Percentiles rank a stretch among this genome's conserved stretches.
Evolutionary conservation across 2,329 filamentous ascomycete species (phyloP).

Genomic region (Phoma herbarum): DNA sequence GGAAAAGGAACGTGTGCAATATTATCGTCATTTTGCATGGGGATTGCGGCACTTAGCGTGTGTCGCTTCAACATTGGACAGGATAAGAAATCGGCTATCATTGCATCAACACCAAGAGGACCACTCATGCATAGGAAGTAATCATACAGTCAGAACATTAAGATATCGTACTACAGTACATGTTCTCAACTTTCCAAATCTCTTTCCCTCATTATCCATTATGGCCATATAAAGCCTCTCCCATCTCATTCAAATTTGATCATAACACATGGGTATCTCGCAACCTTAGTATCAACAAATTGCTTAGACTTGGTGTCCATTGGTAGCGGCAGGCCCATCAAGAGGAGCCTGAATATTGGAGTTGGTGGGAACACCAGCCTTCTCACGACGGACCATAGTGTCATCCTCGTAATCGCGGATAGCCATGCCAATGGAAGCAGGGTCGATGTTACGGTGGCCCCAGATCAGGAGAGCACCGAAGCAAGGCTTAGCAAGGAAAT

Average conservation of each 20-base stretch:
- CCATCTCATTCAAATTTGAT: not conserved
- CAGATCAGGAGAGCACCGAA: conserved; percentile 69
- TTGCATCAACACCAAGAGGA: not conserved
- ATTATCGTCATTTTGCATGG: not conserved
- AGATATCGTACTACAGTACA: not conserved
- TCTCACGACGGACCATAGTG: conserved; percentile 20
- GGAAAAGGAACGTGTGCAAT: not conserved
- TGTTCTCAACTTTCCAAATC: not conserved
- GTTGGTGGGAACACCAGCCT: not conserved
- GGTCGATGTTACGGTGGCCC: conserved; percentile 70
- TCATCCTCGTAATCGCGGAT: conserved; percentile 60
- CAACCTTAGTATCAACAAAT: not conserved
- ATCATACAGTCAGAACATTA: not conserved
- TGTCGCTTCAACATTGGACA: no score
- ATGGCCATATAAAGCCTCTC: not conserved
- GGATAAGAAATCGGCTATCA: no score
- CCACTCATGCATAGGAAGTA: not conserved
- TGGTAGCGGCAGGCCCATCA: conserved; percentile 7
- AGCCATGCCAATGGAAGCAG: conserved; percentile 63
- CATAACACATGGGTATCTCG: conserved; percentile 5
- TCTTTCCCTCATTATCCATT: not conserved
- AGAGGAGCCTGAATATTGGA: conserved; percentile 7
- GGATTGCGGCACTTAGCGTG: no score
- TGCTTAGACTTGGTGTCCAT: conserved; percentile 9
- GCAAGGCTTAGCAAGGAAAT: conserved; percentile 70